Conservation (phyloP, 2,329 filamentous ascomycete species). For the Scedosporium minutisporum region DNA sequence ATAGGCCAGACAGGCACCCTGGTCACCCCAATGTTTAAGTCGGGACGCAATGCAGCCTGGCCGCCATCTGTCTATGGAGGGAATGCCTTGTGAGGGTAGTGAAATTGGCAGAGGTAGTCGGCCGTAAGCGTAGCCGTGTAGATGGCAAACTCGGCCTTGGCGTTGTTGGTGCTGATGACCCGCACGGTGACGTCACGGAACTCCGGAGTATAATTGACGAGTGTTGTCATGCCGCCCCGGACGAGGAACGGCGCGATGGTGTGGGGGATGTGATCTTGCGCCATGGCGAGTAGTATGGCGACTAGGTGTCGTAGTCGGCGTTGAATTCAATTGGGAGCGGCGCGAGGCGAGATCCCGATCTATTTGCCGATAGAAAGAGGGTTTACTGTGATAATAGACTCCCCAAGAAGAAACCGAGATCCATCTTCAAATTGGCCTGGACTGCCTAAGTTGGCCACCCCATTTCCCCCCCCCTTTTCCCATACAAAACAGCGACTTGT, state of each 20-base stretch:
- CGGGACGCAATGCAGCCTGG: conserved; percentile 11
- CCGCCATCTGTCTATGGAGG: conserved; percentile 6
- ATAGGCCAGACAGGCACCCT: conserved; percentile 45
- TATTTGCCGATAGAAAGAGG: conserved; percentile 43
- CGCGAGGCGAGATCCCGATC: no score
- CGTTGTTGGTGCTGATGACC: no score
- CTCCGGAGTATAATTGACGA: no score
- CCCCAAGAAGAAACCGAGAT: conserved; percentile 49
- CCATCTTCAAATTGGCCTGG: conserved; percentile 53
- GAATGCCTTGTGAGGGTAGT: conserved; percentile 31
- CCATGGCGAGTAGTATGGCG: conserved; percentile 45
- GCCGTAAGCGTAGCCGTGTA: no score
- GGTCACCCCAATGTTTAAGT: conserved; percentile 36
- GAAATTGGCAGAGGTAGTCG: no score
- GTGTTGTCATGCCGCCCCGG: conserved; percentile 11
- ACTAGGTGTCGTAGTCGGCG: conserved; percentile 41
- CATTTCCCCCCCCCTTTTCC: no score
- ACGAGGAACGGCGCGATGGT: conserved; percentile 9
- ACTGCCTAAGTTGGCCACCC: no score
- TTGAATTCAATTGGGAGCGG: no score
- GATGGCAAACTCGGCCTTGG: no score
- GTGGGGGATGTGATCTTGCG: conserved; percentile 37
- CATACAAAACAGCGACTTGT: no score
- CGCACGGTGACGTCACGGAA: no score
- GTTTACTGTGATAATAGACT: conserved; percentile 51